phyloP scores from a whole-genome alignment of 1,139 yeast species.

The Pichia sp. region DNA sequence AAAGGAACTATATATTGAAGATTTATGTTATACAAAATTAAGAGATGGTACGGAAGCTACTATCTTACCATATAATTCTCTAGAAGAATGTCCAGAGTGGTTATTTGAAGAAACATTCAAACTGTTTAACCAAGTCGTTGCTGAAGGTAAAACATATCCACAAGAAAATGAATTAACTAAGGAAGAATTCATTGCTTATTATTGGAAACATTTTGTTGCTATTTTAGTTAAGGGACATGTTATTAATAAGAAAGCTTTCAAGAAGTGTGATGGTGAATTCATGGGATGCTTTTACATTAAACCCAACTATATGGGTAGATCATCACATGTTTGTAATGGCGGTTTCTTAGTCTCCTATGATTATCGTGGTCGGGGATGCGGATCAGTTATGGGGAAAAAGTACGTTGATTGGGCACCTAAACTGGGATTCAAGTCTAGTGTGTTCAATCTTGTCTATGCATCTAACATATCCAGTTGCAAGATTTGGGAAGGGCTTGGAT shows the following conservation, averaged over 20 bases:
- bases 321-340: conserved; percentile 74
- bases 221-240: conserved; percentile 37
- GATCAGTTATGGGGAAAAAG: conserved; percentile 52
- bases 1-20: conserved; percentile 27
- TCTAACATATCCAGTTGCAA: conserved; percentile 59
- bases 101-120: conserved; percentile 33
- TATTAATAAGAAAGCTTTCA: not conserved
- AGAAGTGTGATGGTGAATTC: conserved; percentile 30
- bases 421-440: conserved; percentile 68
- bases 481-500: conserved; percentile 74
- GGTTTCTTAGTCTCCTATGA: conserved; percentile 60
- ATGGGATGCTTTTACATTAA: conserved; percentile 69
- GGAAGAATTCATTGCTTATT: conserved; percentile 35
- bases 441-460: conserved; percentile 75
- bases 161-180: conserved; percentile 28
- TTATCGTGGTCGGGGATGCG: conserved; percentile 56
- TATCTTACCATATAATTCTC: conserved; percentile 68
- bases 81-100: conserved; percentile 34
- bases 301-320: conserved; percentile 73
- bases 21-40: conserved; percentile 30
- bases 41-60: conserved; percentile 48
- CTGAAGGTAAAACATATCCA: conserved; percentile 48
- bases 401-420: conserved; percentile 62
- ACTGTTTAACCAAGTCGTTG: conserved; percentile 42
- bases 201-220: conserved; percentile 43